A percentile compares a stretch with the other conserved stretches of the same genome.
phyloP scores from a whole-genome alignment of 2,329 filamentous ascomycete species.

The Aspergillus sp. region DNA sequence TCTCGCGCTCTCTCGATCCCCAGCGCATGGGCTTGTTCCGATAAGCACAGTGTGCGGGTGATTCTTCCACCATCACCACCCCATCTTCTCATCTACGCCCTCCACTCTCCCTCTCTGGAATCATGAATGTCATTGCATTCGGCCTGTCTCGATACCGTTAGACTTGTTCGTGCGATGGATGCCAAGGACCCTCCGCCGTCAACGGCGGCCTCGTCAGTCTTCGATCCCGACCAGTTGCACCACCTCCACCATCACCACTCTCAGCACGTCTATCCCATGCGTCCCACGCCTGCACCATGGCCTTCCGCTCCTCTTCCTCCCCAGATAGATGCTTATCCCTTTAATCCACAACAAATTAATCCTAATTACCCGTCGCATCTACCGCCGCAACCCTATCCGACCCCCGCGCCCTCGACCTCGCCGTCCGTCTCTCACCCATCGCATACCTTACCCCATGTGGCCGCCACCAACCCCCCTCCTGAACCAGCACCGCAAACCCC shows the following conservation, averaged over 20 bases:
- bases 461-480: conserved; percentile 1
- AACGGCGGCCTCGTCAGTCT: conserved; percentile 5
- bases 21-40: conserved; percentile 21
- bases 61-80: conserved; percentile 15
- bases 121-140: not conserved
- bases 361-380: conserved; percentile 1
- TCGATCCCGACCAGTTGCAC: not conserved
- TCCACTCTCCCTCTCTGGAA: conserved; percentile 13
- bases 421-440: not conserved
- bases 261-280: not conserved
- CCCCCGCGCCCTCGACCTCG: conserved; percentile 1
- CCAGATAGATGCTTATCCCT: conserved; percentile 5
- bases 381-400: conserved; percentile 11
- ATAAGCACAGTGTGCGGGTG: conserved; percentile 27
- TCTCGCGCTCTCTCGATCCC: conserved; percentile 1
- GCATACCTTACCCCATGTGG: not conserved
- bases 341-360: conserved; percentile 3
- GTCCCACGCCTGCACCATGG: not conserved
- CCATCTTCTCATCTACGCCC: conserved; percentile 11
- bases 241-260: not conserved
- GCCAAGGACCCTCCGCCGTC: conserved; percentile 25
- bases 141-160: conserved; percentile 12
- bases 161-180: conserved; percentile 27
- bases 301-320: not conserved
- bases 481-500: conserved; percentile 3